phyloP scores from a whole-genome alignment of 495 filamentous ascomycete genomes.

The Oidiodendron maius region DNA sequence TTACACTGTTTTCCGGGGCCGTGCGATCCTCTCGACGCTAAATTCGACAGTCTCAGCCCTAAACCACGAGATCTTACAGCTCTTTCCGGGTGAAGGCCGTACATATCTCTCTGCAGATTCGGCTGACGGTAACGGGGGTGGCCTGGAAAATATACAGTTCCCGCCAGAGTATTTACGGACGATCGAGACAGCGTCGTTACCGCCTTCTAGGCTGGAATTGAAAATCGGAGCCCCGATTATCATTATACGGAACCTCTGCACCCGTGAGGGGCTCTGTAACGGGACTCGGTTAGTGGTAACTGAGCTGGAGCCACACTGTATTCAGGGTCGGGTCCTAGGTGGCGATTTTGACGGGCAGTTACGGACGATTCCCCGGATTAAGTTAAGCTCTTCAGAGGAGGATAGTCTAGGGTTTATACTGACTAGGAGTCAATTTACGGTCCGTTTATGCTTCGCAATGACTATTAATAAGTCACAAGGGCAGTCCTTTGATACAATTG shows the following conservation, averaged over 20 bases:
- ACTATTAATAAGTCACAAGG: background rate
- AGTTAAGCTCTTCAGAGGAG: background rate
- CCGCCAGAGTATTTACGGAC: constrained; percentile 2
- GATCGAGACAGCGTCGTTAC: constrained; percentile 1
- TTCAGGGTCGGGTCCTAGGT: background rate
- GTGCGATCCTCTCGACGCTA: background rate
- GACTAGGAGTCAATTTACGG: background rate
- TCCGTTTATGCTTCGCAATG: background rate
- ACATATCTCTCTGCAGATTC: background rate
- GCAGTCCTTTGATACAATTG: background rate
- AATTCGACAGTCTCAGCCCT: background rate
- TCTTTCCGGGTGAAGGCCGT: background rate
- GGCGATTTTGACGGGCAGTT: constrained; percentile 6
- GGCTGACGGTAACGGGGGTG: background rate
- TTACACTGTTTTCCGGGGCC: background rate
- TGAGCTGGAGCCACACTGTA: background rate
- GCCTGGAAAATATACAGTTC: background rate
- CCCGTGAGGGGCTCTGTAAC: constrained; percentile 3
- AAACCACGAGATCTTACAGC: background rate
- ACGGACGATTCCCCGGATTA: constrained; percentile 2
- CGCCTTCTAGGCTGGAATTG: background rate
- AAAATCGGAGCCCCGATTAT: background rate
- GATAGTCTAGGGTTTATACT: constrained; percentile 1
- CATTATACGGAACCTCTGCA: constrained; percentile 3
- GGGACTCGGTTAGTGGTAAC: constrained; percentile 3